Base-by-base conservation (phyloP, 164 flowering plant genomes). In the Echeveria elegans region DNA sequence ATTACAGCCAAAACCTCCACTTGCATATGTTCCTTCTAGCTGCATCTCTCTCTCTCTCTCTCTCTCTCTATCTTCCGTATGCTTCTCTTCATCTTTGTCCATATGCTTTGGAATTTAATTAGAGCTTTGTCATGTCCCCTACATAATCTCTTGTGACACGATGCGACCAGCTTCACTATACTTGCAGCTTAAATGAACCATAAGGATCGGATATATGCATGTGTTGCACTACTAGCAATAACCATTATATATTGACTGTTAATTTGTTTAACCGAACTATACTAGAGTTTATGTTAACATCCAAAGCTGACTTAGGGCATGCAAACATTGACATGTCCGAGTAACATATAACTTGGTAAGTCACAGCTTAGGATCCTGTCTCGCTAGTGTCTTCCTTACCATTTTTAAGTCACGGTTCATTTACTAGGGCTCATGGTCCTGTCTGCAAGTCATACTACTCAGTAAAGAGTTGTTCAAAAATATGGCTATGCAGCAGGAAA, bases 1-100 rank as follows among this genome's bases (percentile, higher is more conserved):
- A 32, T 36, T 29, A 63, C 29, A 63, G 66, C 66, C 45, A 63
- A 63, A 63, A 63, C n/a, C n/a, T n/a, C 66, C 66, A 63, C 66
- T 63, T 36, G 66, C 38, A 23, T 40, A 34, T 63, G 66, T 63
- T 63, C 29, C 66, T 36, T 45, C 63, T 34, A 34, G 37, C 37
- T 62, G 19, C 47, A 43, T 43, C 47, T n/a, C 36, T n/a, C n/a
- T n/a, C n/a, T n/a, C n/a, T n/a, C n/a, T n/a, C n/a, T n/a, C n/a
- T n/a, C n/a, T n/a, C n/a, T 59, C 24, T 18, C 3, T 34, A 36
- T 63, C 41, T 63, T 40, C 65, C 66, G 18, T 34, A 63, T 63
- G 29, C 32, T 34, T 32, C 40, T 19, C 65, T 32, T 32, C 43
- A 34, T 63, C 24, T 36, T 8, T 63, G 65, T 63, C 15, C 41